Conservation (phyloP, 208 protist genomes). For the Vickermania ingenoplastis region DNA sequence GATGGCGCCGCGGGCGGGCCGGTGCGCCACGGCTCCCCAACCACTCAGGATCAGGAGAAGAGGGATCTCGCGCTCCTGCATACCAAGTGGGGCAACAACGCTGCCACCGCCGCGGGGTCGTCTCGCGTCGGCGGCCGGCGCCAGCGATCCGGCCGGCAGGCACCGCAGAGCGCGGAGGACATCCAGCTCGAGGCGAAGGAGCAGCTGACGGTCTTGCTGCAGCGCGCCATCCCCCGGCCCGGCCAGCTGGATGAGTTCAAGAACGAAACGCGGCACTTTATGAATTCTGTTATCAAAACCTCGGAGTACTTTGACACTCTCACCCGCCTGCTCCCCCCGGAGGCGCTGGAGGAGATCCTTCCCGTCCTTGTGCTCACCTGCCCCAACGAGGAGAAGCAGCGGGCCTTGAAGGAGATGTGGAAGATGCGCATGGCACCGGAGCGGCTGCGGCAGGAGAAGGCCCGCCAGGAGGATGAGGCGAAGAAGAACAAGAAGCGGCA, state of each 20-base stretch:
- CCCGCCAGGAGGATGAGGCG: conserved; percentile 34
- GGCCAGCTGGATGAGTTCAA: conserved; percentile 32
- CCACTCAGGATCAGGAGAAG: background rate
- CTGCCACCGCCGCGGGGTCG: background rate
- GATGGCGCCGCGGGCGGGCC: too few relatives aligned
- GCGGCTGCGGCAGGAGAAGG: conserved; percentile 27
- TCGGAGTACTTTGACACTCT: conserved; percentile 64
- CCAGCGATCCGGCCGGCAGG: background rate
- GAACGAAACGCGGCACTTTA: conserved; percentile 45
- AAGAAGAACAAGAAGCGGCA: conserved; percentile 13
- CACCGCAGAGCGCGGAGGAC: conserved; percentile 5
- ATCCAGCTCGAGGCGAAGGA: conserved; percentile 24
- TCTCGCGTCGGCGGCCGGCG: background rate
- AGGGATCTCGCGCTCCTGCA: background rate
- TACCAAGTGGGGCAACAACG: background rate
- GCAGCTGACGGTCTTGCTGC: conserved; percentile 31
- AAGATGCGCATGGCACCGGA: conserved; percentile 74
- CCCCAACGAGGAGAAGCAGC: conserved; percentile 25
- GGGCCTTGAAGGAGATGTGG: conserved; percentile 52
- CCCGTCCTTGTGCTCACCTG: conserved; percentile 67
- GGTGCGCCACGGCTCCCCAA: background rate
- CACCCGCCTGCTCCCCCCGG: conserved; percentile 35
- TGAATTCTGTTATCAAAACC: conserved; percentile 42
- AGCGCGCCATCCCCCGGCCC: conserved; percentile 25
- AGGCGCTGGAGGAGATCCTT: conserved; percentile 52